Base-by-base conservation (phyloP, 352 stramenopile genomes). In the Phytophthora aleatoria region DNA sequence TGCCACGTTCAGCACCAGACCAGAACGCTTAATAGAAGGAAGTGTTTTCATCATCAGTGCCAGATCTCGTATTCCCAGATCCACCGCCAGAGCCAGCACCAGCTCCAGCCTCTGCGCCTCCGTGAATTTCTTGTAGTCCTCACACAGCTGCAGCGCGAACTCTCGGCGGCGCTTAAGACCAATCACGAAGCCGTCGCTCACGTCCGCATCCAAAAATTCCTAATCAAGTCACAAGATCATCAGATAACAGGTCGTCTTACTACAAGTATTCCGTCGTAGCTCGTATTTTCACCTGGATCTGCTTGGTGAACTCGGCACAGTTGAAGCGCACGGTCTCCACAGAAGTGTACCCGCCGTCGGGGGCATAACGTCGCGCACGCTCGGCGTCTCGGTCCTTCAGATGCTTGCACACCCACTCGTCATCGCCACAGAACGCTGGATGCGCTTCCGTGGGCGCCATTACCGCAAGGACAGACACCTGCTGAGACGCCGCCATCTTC, bases 141-240 rank as follows among this genome's bases (percentile, higher is more conserved):
- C 69, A 39, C 85, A 93, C 39, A 93, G 68, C 67, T 86, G 78
- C 53, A 84, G 63, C 36, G 85, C 87, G 44, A 95, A 91, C 59
- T 94, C 87, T 59, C 83, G 77, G 3, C 83, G 82, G 15, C 77
- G 78, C 71, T 95, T 95, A 50, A 94, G 74, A 3, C 82, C 81
- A 47, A 92, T 91, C 28, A 95, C 87, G 47, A 95, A 95, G 39
- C 87, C 87, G n/a, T 87, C 83, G 56, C 79, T 86, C 42, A 82
- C 77, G 15, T 93, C 82, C 6, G 73, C 79, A 42, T 86, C 81
- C 33, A 93, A 55, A 10, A 91, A 79, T 48, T 76, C 69, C 81
- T 90, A 38, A 1, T 0, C 26, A 35, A 24, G 12, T n/a, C 8
- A 9, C 9, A 44, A 3, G 10, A 67, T 3, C 16, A 30, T 55